phyloP scores from a whole-genome alignment of 257 asterid genomes.

The Penstemon davidsonii region DNA sequence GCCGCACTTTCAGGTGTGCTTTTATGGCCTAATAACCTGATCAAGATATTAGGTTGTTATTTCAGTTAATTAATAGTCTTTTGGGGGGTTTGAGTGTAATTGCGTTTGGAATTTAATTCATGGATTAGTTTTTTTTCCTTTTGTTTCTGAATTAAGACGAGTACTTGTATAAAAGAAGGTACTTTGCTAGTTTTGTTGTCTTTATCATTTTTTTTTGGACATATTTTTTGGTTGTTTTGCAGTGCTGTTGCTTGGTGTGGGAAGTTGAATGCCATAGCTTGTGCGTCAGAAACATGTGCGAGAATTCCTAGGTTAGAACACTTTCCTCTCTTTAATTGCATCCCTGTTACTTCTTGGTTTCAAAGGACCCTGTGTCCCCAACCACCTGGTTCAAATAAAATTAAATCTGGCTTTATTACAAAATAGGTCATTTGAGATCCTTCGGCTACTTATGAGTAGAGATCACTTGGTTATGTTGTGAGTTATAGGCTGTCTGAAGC shows the following conservation, averaged over 20 bases:
- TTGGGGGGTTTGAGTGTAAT: conserved; percentile 16
- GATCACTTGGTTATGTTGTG: neutral
- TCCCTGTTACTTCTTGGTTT: neutral
- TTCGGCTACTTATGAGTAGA: conserved; percentile 8
- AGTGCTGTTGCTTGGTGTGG: conserved; percentile 99
- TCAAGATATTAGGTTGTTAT: neutral
- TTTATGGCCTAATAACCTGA: neutral
- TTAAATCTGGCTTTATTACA: neutral
- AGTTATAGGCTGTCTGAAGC: neutral
- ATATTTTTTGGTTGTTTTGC: conserved; percentile 27
- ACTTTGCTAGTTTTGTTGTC: neutral
- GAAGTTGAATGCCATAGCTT: conserved; percentile 90
- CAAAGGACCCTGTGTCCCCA: neutral
- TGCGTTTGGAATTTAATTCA: neutral
- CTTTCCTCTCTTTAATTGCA: conserved; percentile 6
- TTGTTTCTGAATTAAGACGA: neutral
- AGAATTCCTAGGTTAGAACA: conserved; percentile 84
- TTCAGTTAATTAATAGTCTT: conserved; percentile 10
- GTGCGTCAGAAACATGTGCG: conserved; percentile 99
- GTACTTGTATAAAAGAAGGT: no score
- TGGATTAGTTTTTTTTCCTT: neutral
- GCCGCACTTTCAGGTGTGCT: conserved; percentile 89
- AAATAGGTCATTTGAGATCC: neutral
- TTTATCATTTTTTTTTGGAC: neutral
- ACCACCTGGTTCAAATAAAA: neutral